Base-by-base conservation (phyloP, 192 early-diverging fungal genomes). In the Mortierella claussenii region DNA sequence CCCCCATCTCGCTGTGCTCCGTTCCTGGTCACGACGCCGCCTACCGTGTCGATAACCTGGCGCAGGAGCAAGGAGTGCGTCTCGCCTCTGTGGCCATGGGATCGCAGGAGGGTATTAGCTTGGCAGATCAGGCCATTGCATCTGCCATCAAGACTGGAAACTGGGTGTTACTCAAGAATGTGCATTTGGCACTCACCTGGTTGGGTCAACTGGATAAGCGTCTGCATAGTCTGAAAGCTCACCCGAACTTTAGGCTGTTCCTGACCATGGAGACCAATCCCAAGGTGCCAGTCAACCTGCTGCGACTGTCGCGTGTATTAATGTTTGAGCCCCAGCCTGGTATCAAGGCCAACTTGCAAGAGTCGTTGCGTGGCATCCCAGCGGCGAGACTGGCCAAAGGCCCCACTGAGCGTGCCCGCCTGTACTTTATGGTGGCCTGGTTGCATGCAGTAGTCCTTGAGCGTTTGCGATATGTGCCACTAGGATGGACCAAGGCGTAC, bases 111-210 rank as follows among this genome's bases (percentile, higher is more conserved):
- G 96, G 96, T 53, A 90, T 94, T 48, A 82, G 80, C 18, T 81
- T 95, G 34, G 97, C 97, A 6, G 96, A 98, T 54, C 83, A 86
- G 71, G 98, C 96, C 0, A 97, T 99, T 59, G 86, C 92, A 1
- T 59, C 79, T 0, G 96, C 97, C 0, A 86, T 85, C 37, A 92
- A 93, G 79, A 88, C 80, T 37, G 98, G 98, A 51, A 83, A 85
- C 47, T 99, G 97, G 97, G 97, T 99, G 7, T 83, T 99, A 57
- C 85, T 99, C 55, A 97, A 98, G 82, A 99, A 99, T 78, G 98
- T 98, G n/a, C 98, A 99, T 65, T 81, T 99, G 52, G 95, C 97
- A 27, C 87, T 95, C 1, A 78, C 87, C 4, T 99, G 98, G 98
- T 86, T 99, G 6, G 87, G 89, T 43, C 92, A 95, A 73, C 87